A percentile compares a stretch with the other conserved stretches of the same genome.
These are phyloP conservation scores for Saccharomycopsis guyanensis DNA, from an alignment of 805 yeast species.

Conservation along the genomic window DNA sequence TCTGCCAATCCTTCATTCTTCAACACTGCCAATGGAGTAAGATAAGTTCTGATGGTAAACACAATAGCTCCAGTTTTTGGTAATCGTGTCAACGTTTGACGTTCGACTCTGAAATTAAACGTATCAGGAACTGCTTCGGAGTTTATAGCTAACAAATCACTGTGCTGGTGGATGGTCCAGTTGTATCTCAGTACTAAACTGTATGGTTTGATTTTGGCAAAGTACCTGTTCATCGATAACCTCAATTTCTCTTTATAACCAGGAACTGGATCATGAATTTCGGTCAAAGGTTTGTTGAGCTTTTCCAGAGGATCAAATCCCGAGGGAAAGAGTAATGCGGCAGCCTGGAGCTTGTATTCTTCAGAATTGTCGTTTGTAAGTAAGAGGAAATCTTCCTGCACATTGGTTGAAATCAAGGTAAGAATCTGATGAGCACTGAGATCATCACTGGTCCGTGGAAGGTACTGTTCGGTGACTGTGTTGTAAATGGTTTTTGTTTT, in stretches of 20 bases:
- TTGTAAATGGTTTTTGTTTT: conserved; percentile 23
- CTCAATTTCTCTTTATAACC: conserved; percentile 48
- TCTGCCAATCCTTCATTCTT: conserved; percentile 40
- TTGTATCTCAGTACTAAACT: conserved; percentile 57
- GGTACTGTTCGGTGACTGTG: conserved; percentile 13
- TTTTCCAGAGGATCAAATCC: conserved; percentile 61
- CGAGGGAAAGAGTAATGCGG: conserved; percentile 57
- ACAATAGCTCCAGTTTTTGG: conserved; percentile 40
- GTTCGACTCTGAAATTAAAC: conserved; percentile 51
- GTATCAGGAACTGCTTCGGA: conserved; percentile 31
- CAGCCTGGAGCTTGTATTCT: conserved; percentile 53
- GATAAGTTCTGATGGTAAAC: conserved; percentile 51
- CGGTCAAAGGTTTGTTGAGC: conserved; percentile 46
- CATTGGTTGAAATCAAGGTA: conserved; percentile 28
- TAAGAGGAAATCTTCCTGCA: conserved; percentile 60
- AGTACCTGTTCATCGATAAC: conserved; percentile 60
- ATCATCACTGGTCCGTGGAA: conserved; percentile 20
- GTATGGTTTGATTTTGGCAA: conserved; percentile 44
- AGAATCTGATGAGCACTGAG: conserved; percentile 22
- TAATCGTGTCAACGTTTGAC: conserved; percentile 48
- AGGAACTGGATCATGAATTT: conserved; percentile 68
- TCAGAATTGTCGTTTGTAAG: conserved; percentile 32
- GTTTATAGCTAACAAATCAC: conserved; percentile 20
- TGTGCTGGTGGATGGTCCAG: conserved; percentile 63
- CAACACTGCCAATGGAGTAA: conserved; percentile 43